These are phyloP conservation scores for Solanum piurae DNA, from an alignment of 257 asterid species.

Conservation along the genomic window DNA sequence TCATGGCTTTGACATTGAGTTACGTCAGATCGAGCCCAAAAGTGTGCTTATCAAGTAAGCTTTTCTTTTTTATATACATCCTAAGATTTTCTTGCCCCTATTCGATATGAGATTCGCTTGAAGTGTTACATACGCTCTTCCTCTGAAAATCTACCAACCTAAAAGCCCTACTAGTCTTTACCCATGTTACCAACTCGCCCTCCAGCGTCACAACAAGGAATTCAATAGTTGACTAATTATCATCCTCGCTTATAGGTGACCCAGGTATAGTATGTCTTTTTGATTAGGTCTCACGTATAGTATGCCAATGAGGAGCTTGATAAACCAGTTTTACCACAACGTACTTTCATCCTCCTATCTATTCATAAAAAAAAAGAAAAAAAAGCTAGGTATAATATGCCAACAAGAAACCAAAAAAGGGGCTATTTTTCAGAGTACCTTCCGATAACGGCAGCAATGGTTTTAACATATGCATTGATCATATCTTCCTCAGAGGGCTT, in stretches of 20 bases:
- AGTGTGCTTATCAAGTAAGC: background rate
- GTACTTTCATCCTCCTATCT: background rate
- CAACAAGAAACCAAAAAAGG: background rate
- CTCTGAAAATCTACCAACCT: background rate
- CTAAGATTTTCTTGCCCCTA: background rate
- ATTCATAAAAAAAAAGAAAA: background rate
- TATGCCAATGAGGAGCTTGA: background rate
- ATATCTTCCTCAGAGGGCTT: conserved; percentile 73
- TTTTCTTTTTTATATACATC: background rate
- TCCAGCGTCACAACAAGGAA: background rate
- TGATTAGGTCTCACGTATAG: background rate
- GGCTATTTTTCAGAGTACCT: conserved; percentile 27
- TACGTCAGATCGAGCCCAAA: background rate
- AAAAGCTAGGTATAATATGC: background rate
- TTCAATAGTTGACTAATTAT: background rate
- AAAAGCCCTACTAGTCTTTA: background rate
- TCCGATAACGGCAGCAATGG: conserved; percentile 70
- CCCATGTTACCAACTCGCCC: background rate
- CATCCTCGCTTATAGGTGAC: background rate
- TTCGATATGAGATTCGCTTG: background rate
- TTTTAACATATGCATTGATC: conserved; percentile 71
- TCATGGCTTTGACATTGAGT: background rate
- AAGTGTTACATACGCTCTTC: background rate
- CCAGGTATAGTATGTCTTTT: background rate
- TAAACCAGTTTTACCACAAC: background rate